Percentiles rank a stretch among this genome's conserved stretches.
Evolutionary conservation across 2,329 filamentous ascomycete genomes (phyloP).

Genomic region (Monosporascus sp.): DNA sequence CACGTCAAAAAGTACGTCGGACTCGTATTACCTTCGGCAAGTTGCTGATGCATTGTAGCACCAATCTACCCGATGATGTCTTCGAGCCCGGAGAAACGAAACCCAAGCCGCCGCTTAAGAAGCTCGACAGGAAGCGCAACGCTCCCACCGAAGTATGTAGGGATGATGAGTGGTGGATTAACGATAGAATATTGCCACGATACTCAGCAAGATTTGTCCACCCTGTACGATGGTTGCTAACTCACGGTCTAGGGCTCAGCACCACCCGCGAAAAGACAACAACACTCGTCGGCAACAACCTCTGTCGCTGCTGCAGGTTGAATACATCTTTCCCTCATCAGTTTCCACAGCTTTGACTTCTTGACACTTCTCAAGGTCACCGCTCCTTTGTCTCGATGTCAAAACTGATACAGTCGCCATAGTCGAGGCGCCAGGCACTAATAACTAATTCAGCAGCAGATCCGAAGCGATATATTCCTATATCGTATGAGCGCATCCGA

Average conservation of each 20-base stretch:
- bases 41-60: conserved; percentile 45
- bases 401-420: background rate
- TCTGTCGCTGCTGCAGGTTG: conserved; percentile 24
- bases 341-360: background rate
- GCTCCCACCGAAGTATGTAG: conserved; percentile 33
- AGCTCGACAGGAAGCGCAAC: conserved; percentile 42
- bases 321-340: conserved; percentile 3
- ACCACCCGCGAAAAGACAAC: conserved; percentile 28
- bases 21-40: conserved; percentile 2
- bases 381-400: background rate
- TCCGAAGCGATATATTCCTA: background rate
- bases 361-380: background rate
- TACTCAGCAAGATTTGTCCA: conserved; percentile 8
- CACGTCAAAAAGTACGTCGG: conserved; percentile 75
- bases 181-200: conserved; percentile 14
- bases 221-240: conserved; percentile 17
- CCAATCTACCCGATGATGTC: conserved; percentile 82
- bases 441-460: background rate
- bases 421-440: background rate
- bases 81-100: conserved; percentile 75
- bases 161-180: conserved; percentile 17
- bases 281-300: conserved; percentile 15
- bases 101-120: conserved; percentile 53
- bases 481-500: background rate
- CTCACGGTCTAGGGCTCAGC: conserved; percentile 17